phyloP scores from a whole-genome alignment of 2,329 filamentous ascomycete genomes.

The Trichoderma hamatum region DNA sequence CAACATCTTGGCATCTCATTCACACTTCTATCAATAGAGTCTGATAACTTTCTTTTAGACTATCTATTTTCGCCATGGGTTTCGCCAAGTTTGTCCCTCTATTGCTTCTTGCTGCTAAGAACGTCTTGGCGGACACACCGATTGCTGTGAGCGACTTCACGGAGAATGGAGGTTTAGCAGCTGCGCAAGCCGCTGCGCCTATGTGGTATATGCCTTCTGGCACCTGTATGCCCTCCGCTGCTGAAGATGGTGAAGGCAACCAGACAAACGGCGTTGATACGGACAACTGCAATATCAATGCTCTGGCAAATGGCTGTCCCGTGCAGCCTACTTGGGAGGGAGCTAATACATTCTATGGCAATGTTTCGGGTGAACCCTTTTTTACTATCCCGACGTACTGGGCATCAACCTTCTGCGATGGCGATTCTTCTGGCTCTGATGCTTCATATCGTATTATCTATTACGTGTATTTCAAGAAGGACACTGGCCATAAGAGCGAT shows the following conservation, averaged over 20 bases:
- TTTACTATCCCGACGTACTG: slow-evolving; percentile 30
- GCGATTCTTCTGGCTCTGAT: slow-evolving; percentile 15
- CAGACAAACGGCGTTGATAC: slow-evolving; percentile 30
- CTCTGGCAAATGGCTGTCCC: slow-evolving; percentile 26
- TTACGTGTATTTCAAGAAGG: slow-evolving; percentile 35
- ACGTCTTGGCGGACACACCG: slow-evolving; percentile 27
- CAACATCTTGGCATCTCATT: not conserved
- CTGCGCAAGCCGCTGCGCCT: slow-evolving; percentile 28
- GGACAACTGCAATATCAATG: slow-evolving; percentile 30
- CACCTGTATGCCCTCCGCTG: slow-evolving; percentile 32
- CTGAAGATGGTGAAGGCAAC: slow-evolving; percentile 29
- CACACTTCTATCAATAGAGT: not conserved
- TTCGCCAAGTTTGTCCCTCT: slow-evolving; percentile 11
- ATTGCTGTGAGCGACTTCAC: slow-evolving; percentile 26
- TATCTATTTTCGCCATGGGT: not conserved
- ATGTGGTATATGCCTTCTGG: slow-evolving; percentile 31
- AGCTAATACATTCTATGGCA: slow-evolving; percentile 30
- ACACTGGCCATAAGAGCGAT: slow-evolving; percentile 34
- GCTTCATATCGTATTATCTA: slow-evolving; percentile 33
- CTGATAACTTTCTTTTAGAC: not conserved
- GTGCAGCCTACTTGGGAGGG: slow-evolving; percentile 28
- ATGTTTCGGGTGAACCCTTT: slow-evolving; percentile 29
- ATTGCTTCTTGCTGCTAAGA: slow-evolving; percentile 22
- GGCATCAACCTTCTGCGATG: slow-evolving; percentile 25
- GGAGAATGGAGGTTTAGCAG: slow-evolving; percentile 27